Evolutionary conservation across 495 filamentous ascomycete species (phyloP).

Genomic region (Apodospora peruviana): DNA sequence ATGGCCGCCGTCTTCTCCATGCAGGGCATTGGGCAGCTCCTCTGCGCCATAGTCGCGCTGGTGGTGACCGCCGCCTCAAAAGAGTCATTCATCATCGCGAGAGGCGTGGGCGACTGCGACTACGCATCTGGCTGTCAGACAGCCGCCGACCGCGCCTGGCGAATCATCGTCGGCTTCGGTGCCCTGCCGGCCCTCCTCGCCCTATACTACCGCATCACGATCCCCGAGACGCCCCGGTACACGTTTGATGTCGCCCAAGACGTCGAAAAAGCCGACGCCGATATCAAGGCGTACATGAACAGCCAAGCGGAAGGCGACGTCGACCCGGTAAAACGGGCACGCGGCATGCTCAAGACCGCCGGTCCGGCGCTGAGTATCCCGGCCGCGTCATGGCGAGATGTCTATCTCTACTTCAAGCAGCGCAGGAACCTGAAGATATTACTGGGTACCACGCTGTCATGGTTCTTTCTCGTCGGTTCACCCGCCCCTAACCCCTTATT

Average conservation of each 20-base stretch:
- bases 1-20: constrained; percentile 85
- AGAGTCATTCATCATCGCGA: constrained; percentile 47
- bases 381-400: constrained; percentile 62
- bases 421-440: constrained; percentile 71
- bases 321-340: constrained; percentile 27
- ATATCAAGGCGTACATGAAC: constrained; percentile 59
- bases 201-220: constrained; percentile 71
- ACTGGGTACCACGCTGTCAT: constrained; percentile 71
- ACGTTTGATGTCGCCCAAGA: constrained; percentile 70
- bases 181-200: constrained; percentile 70
- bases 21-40: constrained; percentile 74
- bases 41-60: constrained; percentile 64
- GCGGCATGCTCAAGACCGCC: constrained; percentile 22
- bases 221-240: constrained; percentile 75
- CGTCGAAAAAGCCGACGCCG: constrained; percentile 60
- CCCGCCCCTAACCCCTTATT: background rate
- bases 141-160: constrained; percentile 80
- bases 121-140: constrained; percentile 56
- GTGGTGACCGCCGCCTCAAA: constrained; percentile 68
- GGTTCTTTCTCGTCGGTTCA: constrained; percentile 66
- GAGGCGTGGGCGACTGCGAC: constrained; percentile 45
- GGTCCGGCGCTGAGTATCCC: constrained; percentile 47
- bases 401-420: constrained; percentile 56
- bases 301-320: constrained; percentile 49
- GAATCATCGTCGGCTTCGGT: constrained; percentile 73